Evolutionary conservation across 23 red algal genomes (phyloP), one percentile per base, ranked within the genome.

Genomic region (Gracilaria domingensis): DNA sequence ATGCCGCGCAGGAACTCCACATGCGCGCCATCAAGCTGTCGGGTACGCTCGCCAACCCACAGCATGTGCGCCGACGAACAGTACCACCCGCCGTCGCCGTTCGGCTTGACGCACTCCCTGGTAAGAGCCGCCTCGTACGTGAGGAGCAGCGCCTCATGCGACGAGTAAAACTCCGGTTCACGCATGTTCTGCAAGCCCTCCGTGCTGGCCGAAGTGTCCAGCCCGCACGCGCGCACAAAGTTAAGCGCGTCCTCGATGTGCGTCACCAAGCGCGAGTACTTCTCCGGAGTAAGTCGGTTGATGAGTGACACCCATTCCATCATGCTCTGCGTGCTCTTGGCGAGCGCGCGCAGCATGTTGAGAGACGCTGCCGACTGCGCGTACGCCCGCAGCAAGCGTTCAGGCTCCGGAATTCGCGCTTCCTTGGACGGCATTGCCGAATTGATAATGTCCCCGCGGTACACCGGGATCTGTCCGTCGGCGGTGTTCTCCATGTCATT

Each of bases 1-100:
- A 99, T 91, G 44, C 94, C 97, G 37, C 97, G 79, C 20, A 95
- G 26, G 69, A 96, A 99, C 78, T 99, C 94, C 23, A 99, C 87
- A 81, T 98, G 97, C 6, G 97, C 97, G 24, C 80, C 93, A 32
- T 98, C 88, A 30, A 96, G 77, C 77, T 98, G 86, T 37, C 94
- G 80, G 30, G 97, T 95, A 25, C 94, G 79, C 70, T 96, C 95
- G 30, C 95, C 94, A 13, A 99, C 78, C 94, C 92, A 99, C 66
- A 96, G 51, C 58, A 99, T 87, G 50, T 95, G 94, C 5, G 81
- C 94, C 21, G 75, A 87, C 2, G 88, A 92, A 45, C 79, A 75
- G 51, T 81, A 99, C 66, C 81, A 85, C 23, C 45, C 36, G 7
- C 24, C 56, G 5, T 61, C 33, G 32, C 80, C 80, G 12, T 50